Conservation (phyloP, 352 stramenopile genomes). For the Bremia lactucae region DNA sequence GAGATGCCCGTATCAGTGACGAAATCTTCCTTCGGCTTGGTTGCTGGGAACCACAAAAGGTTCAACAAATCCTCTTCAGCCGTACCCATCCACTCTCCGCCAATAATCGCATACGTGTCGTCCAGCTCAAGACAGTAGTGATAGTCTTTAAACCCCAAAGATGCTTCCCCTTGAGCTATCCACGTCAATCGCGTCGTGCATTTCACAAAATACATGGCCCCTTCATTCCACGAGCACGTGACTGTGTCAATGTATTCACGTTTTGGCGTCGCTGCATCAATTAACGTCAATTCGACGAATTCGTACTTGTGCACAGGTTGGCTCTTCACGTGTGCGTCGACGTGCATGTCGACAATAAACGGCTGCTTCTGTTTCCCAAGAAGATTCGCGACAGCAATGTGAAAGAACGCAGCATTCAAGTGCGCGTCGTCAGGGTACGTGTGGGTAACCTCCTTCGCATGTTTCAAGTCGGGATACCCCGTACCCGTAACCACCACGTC, state of each 20-base stretch:
- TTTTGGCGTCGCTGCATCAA: constrained; percentile 16
- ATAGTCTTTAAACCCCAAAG: constrained; percentile 23
- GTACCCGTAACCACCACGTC: constrained; percentile 31
- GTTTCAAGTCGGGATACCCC: too few species aligned
- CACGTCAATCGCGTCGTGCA: constrained; percentile 36
- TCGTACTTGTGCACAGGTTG: constrained; percentile 38
- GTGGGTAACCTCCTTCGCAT: too few species aligned
- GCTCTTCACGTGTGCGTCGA: constrained; percentile 40
- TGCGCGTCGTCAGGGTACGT: too few species aligned
- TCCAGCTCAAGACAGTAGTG: constrained; percentile 33
- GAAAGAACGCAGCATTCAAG: constrained; percentile 41
- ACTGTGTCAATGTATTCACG: constrained; percentile 23
- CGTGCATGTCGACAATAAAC: constrained; percentile 37
- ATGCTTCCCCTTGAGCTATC: constrained; percentile 23
- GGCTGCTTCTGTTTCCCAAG: constrained; percentile 29
- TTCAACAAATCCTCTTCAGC: constrained; percentile 24
- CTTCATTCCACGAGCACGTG: constrained; percentile 38
- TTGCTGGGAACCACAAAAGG: constrained; percentile 28
- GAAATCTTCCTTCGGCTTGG: constrained; percentile 15
- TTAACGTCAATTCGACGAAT: constrained; percentile 19
- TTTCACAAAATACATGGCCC: constrained; percentile 29
- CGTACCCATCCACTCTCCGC: constrained; percentile 25
- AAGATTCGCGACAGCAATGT: constrained; percentile 38
- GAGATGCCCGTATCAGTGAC: constrained; percentile 21
- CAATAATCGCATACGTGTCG: constrained; percentile 24